These are phyloP conservation scores for Calycina herbarum DNA, from an alignment of 2,329 filamentous ascomycete species.

Conservation along the genomic window DNA sequence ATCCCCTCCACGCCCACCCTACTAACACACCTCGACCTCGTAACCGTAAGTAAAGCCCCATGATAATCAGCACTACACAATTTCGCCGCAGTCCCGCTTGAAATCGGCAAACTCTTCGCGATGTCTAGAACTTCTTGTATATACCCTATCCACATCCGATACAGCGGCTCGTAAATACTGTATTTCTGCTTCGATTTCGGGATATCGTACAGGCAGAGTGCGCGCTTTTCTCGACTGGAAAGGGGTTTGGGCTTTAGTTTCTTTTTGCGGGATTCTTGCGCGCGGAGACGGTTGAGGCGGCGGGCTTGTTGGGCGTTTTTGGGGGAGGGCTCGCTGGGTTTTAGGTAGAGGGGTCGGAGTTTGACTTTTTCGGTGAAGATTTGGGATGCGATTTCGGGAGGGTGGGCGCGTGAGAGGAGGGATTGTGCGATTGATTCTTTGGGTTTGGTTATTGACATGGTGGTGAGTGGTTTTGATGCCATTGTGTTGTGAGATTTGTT, in stretches of 20 bases:
- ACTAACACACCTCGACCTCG: conserved; percentile 75
- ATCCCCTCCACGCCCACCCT: conserved; percentile 84
- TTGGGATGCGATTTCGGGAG: conserved; percentile 65
- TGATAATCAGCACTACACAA: conserved; percentile 87
- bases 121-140: conserved; percentile 76
- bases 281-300: conserved; percentile 32
- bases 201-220: conserved; percentile 71
- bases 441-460: background rate
- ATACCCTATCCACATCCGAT: conserved; percentile 81
- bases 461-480: conserved; percentile 14
- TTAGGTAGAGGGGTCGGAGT: conserved; percentile 76
- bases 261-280: conserved; percentile 44
- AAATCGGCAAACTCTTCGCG: conserved; percentile 29
- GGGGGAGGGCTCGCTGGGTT: conserved; percentile 68
- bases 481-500: conserved; percentile 14
- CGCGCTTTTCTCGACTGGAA: conserved; percentile 75
- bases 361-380: conserved; percentile 83
- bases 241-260: conserved; percentile 64
- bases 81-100: conserved; percentile 61
- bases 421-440: conserved; percentile 47
- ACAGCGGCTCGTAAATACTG: conserved; percentile 72
- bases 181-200: conserved; percentile 70
- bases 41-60: conserved; percentile 79
- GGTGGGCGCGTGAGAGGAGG: conserved; percentile 77
- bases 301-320: conserved; percentile 56